Percentiles rank a stretch among this genome's conserved stretches.
These are phyloP conservation scores for Malassezia sp. DNA, from an alignment of 1,284 basidiomycete genomes.

Conservation along the genomic window DNA sequence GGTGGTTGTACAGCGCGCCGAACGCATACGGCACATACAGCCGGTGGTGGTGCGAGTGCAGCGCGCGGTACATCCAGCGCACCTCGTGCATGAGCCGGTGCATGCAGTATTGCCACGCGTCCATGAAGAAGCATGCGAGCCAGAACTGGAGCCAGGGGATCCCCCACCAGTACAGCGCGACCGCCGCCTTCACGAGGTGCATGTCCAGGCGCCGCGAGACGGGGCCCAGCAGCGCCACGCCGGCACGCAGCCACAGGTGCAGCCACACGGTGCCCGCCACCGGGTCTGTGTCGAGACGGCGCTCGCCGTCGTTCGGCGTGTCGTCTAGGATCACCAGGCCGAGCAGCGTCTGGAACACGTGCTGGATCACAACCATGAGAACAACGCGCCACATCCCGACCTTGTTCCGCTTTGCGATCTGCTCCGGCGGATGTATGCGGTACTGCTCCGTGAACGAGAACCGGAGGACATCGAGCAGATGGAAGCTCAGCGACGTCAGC, in stretches of 20 bases:
- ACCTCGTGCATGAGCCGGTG: conserved; percentile 86
- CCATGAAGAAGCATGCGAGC: conserved; percentile 77
- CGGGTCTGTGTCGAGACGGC: conserved; percentile 7
- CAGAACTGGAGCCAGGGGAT: conserved; percentile 67
- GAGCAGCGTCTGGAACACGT: conserved; percentile 68
- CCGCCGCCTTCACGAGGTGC: conserved; percentile 54
- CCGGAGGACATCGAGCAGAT: conserved; percentile 59
- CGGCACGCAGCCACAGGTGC: conserved; percentile 6
- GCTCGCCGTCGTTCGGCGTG: conserved; percentile 1
- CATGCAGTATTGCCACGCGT: conserved; percentile 96
- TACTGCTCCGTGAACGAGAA: conserved; percentile 71
- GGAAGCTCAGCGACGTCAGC: conserved; percentile 67
- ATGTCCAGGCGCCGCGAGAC: conserved; percentile 47
- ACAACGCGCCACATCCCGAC: conserved; percentile 63
- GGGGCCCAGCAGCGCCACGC: conserved; percentile 49
- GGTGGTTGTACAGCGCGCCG: conserved; percentile 95
- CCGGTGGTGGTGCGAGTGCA: conserved; percentile 91
- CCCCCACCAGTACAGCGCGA: conserved; percentile 85
- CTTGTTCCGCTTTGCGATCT: conserved; percentile 66
- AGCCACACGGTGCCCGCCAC: conserved; percentile 33
- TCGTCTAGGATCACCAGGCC: conserved; percentile 62
- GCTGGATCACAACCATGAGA: conserved; percentile 69
- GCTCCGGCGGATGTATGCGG: conserved; percentile 75
- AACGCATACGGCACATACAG: conserved; percentile 95
- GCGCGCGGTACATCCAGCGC: conserved; percentile 76